Base-by-base conservation (phyloP, 371 early-diverging fungal species). In the Coemansia sp. region DNA sequence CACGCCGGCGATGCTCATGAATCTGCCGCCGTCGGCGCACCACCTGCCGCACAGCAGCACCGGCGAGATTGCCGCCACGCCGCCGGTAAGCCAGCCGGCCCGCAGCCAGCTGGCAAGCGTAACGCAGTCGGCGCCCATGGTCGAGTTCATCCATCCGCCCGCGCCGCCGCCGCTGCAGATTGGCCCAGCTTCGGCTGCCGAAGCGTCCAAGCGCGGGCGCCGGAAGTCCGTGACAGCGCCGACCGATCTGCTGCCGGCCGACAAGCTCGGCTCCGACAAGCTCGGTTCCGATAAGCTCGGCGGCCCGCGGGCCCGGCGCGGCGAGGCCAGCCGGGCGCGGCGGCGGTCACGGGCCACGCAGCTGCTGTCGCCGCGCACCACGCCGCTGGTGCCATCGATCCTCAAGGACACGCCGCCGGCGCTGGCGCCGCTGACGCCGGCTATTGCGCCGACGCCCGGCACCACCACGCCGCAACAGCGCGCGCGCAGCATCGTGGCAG, bases 1-100 rank as follows among this genome's bases (percentile, higher is more conserved):
- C 26, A 75, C 75, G 13, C 75, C 75, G 4, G 75, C 75, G 5
- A 65, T 70, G 49, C 63, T 75, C 34, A 57, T 75, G 59, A 75
- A 75, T 48, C 59, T 75, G 59, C 70, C 75, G 11, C 35, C 52
- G n/a, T 75, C 75, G 2, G 75, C 75, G 0, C 75, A 75, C 47
- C 70, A 75, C 39, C 45, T 75, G 55, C 70, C 75, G 34, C 64
- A 68, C 57, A 57, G 52, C 59, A 61, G 41, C 54, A 48, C 53
- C 11, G 73, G 68, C 53, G 68, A 64, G 10, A 57, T 64, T 3
- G 49, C 56, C 14, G 16, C 51, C 0, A 10, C 39, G 9, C 48
- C n/a, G 43, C 32, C 52, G 5, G 26, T 0, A 7, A 43, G 10
- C 31, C 31, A n/a, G 48, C 26, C 5, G n/a, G 16, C 11, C 11